Evolutionary conservation across 2,329 filamentous ascomycete genomes (phyloP).

Genomic region (Calonectria crousiana): DNA sequence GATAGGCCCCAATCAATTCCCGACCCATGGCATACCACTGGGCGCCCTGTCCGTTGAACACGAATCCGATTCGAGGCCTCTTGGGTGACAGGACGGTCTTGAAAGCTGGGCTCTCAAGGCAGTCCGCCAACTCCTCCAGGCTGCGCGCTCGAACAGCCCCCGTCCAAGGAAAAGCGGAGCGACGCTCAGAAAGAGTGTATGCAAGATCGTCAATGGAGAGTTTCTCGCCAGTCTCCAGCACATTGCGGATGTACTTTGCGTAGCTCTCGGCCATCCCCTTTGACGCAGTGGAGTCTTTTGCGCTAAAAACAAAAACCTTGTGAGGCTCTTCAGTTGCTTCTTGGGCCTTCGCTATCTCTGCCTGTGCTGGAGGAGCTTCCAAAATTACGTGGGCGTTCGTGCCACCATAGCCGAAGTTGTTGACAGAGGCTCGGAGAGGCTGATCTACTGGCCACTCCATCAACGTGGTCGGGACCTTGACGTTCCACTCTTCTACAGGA

Average conservation of each 20-base stretch:
- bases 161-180: not conserved
- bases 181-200: not conserved
- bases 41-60: not conserved
- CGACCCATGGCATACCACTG: not conserved
- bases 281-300: not conserved
- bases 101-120: not conserved
- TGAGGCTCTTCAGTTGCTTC: not conserved
- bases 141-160: not conserved
- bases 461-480: not conserved
- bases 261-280: not conserved
- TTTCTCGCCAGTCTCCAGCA: not conserved
- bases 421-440: not conserved
- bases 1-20: not conserved
- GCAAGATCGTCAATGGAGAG: not conserved
- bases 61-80: not conserved
- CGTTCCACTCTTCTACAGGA: not conserved
- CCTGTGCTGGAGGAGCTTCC: not conserved
- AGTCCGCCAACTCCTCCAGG: not conserved
- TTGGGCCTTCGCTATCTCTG: no score
- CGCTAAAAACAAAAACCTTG: not conserved
- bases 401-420: constrained; percentile 5
- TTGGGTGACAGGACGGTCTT: not conserved
- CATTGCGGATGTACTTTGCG: not conserved
- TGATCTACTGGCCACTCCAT: not conserved
- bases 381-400: constrained; percentile 25